Base-by-base conservation (phyloP, 139 green algal genomes). In the Monoraphidium neglectum region DNA sequence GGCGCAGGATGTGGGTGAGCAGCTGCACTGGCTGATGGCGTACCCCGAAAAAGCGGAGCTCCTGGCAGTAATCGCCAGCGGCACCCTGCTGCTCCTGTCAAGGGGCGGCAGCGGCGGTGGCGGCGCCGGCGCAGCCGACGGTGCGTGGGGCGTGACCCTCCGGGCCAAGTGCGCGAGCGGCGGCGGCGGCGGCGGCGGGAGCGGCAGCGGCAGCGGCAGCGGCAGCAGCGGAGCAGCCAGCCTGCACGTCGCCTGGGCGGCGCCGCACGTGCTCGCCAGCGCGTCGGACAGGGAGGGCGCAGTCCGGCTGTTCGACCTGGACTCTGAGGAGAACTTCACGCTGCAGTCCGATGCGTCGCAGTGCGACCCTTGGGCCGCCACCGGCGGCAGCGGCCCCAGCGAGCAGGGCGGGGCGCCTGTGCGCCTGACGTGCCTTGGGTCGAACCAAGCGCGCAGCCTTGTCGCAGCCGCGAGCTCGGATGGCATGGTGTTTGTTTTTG, bases 281-380 rank as follows among this genome's bases (percentile, higher is more conserved):
- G 84, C 78, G 16, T 74, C 66, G 35, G 80, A 86, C 24, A 82
- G 76, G 36, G 86, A 91, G 68, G 69, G 40, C 18, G 62, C 87
- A 16, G 82, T 93, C 4, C 77, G 84, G 36, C 77, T 93, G 78
- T 86, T 88, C 75, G 84, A 93, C 64, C 82, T 93, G 18, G 84
- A 91, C 43, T 87, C 80, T 18, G 87, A 93, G 69, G 89, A 91
- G 80, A 93, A 91, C 71, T 92, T 88, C 69, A 65, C 87, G 28
- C 81, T 92, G 65, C 77, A 77, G 40, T 4, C 77, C 23, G 57
- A 61, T 4, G 32, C 36, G 28, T 24, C 30, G 47, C 49, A 80
- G 1, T 70, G 74, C 53, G 23, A 21, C 62, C 6, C 35, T 47
- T 18, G 40, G 33, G 30, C 43, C 35, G 60, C 47, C 56, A 18